Evolutionary conservation across 1,139 yeast genomes (phyloP).

Genomic region (Hansenula lynferdii): DNA sequence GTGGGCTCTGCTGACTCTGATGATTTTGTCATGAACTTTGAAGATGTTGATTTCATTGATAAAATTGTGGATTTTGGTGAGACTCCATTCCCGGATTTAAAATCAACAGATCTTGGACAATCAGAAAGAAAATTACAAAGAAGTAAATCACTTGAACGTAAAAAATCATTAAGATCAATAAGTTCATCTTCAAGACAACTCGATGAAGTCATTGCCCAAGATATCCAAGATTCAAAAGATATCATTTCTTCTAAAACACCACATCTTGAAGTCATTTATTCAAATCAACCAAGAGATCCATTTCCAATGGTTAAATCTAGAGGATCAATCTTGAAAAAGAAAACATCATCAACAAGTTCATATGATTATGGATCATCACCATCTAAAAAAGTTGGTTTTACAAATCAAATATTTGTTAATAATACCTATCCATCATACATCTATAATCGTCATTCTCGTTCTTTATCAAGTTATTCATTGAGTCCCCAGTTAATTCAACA

Average conservation of each 20-base stretch:
- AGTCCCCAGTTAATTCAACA: conserved; percentile 23
- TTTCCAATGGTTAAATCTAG: not conserved
- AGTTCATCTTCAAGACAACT: conserved; percentile 12
- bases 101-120: conserved; percentile 20
- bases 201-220: not conserved
- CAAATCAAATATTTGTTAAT: conserved; percentile 21
- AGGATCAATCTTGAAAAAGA: conserved; percentile 13
- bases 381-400: conserved; percentile 19
- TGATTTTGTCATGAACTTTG: conserved; percentile 12
- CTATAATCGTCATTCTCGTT: conserved; percentile 23
- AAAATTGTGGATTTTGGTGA: conserved; percentile 24
- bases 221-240: not conserved
- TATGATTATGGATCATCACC: no score
- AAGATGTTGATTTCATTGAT: conserved; percentile 21
- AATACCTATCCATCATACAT: conserved; percentile 19
- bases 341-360: no score
- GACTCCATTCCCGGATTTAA: conserved; percentile 23
- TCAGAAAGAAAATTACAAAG: conserved; percentile 20
- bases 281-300: conserved; percentile 15
- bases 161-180: conserved; percentile 19
- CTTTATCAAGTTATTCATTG: conserved; percentile 16
- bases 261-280: conserved; percentile 7
- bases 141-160: conserved; percentile 22
- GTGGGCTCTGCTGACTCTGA: conserved; percentile 4
- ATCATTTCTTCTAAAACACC: not conserved